These are phyloP conservation scores for Papiliotrema terrestris DNA, from an alignment of 1,284 basidiomycete genomes.

Conservation along the genomic window DNA sequence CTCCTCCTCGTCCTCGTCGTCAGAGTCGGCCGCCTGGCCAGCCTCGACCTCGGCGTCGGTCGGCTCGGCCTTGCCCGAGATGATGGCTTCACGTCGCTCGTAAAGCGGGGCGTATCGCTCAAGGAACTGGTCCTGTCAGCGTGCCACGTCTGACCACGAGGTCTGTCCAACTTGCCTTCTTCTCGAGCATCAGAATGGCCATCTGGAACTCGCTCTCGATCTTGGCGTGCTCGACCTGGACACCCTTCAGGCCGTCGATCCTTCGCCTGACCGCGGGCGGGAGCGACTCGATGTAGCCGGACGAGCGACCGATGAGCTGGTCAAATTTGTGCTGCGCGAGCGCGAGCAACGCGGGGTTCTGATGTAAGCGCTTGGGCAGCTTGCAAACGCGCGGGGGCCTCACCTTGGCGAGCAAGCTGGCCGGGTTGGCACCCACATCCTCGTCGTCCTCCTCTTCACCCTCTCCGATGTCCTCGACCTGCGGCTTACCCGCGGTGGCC, in stretches of 20 bases:
- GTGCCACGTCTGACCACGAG: neutral
- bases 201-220: conserved; percentile 94
- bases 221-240: conserved; percentile 89
- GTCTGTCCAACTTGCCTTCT: conserved; percentile 64
- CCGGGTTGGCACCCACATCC: conserved; percentile 50
- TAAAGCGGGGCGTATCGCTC: conserved; percentile 81
- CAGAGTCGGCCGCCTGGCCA: conserved; percentile 64
- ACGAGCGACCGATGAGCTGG: conserved; percentile 70
- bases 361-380: conserved; percentile 16
- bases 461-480: conserved; percentile 65
- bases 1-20: conserved; percentile 53
- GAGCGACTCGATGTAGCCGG: conserved; percentile 82
- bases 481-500: conserved; percentile 62
- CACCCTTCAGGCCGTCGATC: conserved; percentile 88
- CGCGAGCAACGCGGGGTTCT: conserved; percentile 56
- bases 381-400: conserved; percentile 17
- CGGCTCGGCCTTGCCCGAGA: conserved; percentile 71
- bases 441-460: conserved; percentile 53
- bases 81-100: conserved; percentile 78
- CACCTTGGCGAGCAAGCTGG: conserved; percentile 47
- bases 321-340: conserved; percentile 65
- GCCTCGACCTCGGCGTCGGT: conserved; percentile 78
- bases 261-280: conserved; percentile 77
- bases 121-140: conserved; percentile 63
- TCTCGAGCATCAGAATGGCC: conserved; percentile 94